Evolutionary conservation across 2,329 filamentous ascomycete species (phyloP).

Genomic region (Calonectria pauciramosa): DNA sequence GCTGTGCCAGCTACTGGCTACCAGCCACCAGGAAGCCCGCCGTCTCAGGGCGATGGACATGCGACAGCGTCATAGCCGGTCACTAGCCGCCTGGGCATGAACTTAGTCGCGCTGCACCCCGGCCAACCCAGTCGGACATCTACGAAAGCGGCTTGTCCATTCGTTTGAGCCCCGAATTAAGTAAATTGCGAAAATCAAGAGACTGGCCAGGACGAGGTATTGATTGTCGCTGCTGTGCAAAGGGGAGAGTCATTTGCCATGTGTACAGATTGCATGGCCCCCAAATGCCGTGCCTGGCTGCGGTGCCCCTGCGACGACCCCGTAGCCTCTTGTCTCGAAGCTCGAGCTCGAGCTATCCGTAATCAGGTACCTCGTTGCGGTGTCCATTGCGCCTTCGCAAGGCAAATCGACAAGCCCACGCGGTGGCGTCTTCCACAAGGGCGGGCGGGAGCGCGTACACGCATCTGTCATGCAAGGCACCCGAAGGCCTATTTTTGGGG

Average conservation of each 20-base stretch:
- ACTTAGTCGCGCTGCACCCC: not conserved
- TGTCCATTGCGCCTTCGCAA: not conserved
- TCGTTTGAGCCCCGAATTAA: conserved; percentile 23
- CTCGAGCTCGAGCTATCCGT: not conserved
- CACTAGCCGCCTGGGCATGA: conserved; percentile 29
- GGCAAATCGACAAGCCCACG: conserved; percentile 14
- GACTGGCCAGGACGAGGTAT: conserved; percentile 3
- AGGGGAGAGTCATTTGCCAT: not conserved
- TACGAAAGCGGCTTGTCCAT: conserved; percentile 15
- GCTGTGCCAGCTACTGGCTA: not conserved
- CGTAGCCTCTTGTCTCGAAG: not conserved
- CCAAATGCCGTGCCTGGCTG: not conserved
- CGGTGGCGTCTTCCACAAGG: conserved; percentile 33
- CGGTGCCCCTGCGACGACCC: not conserved
- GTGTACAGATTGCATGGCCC: not conserved
- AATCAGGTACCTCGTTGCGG: not conserved
- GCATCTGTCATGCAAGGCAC: conserved; percentile 23
- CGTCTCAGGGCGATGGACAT: conserved; percentile 34
- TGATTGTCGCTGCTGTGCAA: not conserved
- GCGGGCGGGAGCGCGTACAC: conserved; percentile 19
- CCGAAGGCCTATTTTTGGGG: conserved; percentile 39
- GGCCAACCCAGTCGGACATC: conserved; percentile 1
- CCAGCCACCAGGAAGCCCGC: conserved; percentile 34
- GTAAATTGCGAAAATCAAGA: conserved; percentile 16
- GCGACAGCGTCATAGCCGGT: conserved; percentile 36